Conservation (phyloP, 78 protist species). For the Corallochytrium limacisporum region DNA sequence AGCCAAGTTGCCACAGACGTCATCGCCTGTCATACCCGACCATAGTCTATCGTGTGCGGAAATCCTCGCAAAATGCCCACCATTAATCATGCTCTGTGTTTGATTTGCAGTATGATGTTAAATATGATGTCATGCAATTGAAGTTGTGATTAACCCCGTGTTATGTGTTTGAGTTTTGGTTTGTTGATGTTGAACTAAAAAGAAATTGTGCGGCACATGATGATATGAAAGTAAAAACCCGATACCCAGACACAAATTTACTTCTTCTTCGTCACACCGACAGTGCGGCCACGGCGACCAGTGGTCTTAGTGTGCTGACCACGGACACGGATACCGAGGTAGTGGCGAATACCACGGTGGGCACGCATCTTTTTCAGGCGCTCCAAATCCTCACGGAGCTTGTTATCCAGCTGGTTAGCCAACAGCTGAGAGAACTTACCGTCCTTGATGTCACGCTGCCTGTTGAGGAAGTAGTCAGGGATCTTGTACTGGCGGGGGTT, state of each 20-base stretch:
- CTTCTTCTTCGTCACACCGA: constrained; percentile 70
- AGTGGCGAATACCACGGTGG: constrained; percentile 94
- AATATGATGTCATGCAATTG: too few species aligned
- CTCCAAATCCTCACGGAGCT: constrained; percentile 96
- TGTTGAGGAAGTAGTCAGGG: constrained; percentile 98
- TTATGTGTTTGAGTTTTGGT: too few species aligned
- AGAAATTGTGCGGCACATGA: too few species aligned
- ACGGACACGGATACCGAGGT: constrained; percentile 95
- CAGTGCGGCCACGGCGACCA: constrained; percentile 81
- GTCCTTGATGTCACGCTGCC: constrained; percentile 73
- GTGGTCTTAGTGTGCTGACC: constrained; percentile 99
- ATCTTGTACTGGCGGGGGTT: constrained; percentile 96
- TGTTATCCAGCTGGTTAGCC: constrained; percentile 74
- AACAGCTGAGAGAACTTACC: constrained; percentile 78
- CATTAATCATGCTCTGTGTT: too few species aligned
- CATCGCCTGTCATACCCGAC: too few species aligned
- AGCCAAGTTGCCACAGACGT: not conserved
- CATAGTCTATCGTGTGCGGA: too few species aligned
- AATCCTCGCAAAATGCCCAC: too few species aligned
- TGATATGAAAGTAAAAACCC: not conserved
- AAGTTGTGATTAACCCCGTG: too few species aligned
- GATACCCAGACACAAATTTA: constrained; percentile 2
- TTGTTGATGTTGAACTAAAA: too few species aligned
- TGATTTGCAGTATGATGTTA: too few species aligned
- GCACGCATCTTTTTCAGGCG: constrained; percentile 86